Conservation (phyloP, 257 asterid genomes). For the Solanum tarijense region DNA sequence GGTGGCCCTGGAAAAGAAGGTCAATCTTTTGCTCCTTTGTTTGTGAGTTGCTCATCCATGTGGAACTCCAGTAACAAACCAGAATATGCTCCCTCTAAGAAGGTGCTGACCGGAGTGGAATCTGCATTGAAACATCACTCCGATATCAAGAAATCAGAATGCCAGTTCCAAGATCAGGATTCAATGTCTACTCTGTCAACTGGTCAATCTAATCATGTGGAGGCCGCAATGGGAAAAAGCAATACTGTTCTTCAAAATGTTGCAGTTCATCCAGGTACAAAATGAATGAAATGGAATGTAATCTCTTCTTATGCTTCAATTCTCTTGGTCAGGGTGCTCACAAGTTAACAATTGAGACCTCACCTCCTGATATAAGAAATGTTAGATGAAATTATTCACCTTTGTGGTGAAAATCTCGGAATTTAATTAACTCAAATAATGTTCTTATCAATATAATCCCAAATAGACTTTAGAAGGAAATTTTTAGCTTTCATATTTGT, state of each 20-base stretch:
- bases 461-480: not conserved
- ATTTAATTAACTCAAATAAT: not conserved
- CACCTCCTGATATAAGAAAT: not conserved
- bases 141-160: slow-evolving; percentile 25
- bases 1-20: slow-evolving; percentile 15
- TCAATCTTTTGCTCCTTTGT: slow-evolving; percentile 18
- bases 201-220: not conserved
- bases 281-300: not conserved
- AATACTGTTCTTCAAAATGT: slow-evolving; percentile 19
- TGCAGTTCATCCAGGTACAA: slow-evolving; percentile 35
- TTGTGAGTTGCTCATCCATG: slow-evolving; percentile 25
- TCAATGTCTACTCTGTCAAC: not conserved
- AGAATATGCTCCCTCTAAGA: slow-evolving; percentile 21
- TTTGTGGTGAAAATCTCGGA: not conserved
- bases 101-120: slow-evolving; percentile 8
- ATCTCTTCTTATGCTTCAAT: not conserved
- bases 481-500: not conserved
- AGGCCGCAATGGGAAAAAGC: slow-evolving; percentile 19
- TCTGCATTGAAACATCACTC: slow-evolving; percentile 6
- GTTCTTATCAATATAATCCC: not conserved
- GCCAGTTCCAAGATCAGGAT: not conserved
- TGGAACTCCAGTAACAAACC: slow-evolving; percentile 28
- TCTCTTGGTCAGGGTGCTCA: not conserved
- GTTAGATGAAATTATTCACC: not conserved
- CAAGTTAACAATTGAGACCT: not conserved